phyloP scores from a whole-genome alignment of 2,329 filamentous ascomycete species.

The Sphaerulina vaccinii region DNA sequence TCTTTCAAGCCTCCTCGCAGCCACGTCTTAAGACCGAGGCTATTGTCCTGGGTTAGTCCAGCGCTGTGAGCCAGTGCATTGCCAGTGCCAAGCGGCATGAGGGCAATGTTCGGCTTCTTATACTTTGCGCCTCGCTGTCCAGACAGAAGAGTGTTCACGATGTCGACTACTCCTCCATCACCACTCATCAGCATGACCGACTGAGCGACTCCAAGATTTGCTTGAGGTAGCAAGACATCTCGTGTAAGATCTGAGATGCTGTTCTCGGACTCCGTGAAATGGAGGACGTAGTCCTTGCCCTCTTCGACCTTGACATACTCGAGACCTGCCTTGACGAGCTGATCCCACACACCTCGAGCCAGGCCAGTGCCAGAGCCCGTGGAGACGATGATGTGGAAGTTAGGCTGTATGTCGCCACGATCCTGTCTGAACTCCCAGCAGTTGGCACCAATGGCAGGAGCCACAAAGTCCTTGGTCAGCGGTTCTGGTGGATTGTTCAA shows the following conservation, averaged over 20 bases:
- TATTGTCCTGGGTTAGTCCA: slow-evolving; percentile 40
- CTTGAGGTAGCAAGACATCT: slow-evolving; percentile 48
- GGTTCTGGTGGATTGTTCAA: slow-evolving; percentile 28
- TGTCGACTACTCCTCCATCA: slow-evolving; percentile 81
- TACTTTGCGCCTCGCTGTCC: slow-evolving; percentile 47
- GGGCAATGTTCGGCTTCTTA: slow-evolving; percentile 55
- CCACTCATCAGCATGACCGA: slow-evolving; percentile 79
- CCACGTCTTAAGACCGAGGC: slow-evolving; percentile 44
- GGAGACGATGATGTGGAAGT: slow-evolving; percentile 47
- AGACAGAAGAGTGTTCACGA: slow-evolving; percentile 65
- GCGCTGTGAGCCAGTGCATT: slow-evolving; percentile 51
- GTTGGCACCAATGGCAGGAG: slow-evolving; percentile 21
- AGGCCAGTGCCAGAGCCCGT: slow-evolving; percentile 45
- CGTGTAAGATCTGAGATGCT: slow-evolving; percentile 65
- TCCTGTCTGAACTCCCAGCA: slow-evolving; percentile 24
- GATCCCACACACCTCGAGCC: slow-evolving; percentile 42
- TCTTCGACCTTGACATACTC: slow-evolving; percentile 41
- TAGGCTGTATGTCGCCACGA: slow-evolving; percentile 13
- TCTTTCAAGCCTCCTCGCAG: slow-evolving; percentile 36
- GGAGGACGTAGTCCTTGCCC: slow-evolving; percentile 44
- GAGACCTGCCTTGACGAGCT: slow-evolving; percentile 44
- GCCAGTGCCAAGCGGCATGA: slow-evolving; percentile 50
- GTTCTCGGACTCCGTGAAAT: slow-evolving; percentile 62
- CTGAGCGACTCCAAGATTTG: slow-evolving; percentile 50
- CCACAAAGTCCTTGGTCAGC: slow-evolving; percentile 25